Percentiles rank a stretch among this genome's conserved stretches.
These are phyloP conservation scores for Cyberlindnera suaveolens DNA, from an alignment of 805 yeast species.

Conservation along the genomic window DNA sequence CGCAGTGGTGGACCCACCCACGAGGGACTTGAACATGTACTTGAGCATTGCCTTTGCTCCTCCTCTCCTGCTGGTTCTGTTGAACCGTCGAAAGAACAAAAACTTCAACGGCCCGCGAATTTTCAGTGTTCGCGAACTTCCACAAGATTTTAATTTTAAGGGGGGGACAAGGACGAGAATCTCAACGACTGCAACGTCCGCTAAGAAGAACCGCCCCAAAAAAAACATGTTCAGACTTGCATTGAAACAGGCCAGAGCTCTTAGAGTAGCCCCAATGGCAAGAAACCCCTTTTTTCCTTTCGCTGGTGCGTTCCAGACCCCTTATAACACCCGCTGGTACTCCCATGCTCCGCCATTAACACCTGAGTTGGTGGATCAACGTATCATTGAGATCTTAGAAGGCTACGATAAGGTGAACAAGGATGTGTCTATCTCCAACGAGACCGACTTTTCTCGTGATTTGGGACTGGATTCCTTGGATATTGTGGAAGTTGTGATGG, in stretches of 20 bases:
- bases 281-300: neutral
- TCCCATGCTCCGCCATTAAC: constrained; percentile 57
- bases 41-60: constrained; percentile 10
- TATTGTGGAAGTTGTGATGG: constrained; percentile 67
- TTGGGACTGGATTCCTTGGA: constrained; percentile 68
- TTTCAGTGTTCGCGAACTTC: no score
- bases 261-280: neutral
- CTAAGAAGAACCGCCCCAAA: neutral
- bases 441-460: constrained; percentile 55
- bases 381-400: constrained; percentile 59
- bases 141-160: no score
- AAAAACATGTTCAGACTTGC: constrained; percentile 6
- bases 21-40: constrained; percentile 21
- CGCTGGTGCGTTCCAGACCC: neutral
- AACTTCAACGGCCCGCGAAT: no score
- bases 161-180: no score
- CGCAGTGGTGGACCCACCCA: constrained; percentile 13
- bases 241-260: neutral
- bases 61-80: no score
- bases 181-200: no score
- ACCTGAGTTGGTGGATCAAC: constrained; percentile 53
- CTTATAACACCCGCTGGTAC: constrained; percentile 29
- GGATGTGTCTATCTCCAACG: constrained; percentile 25
- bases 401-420: constrained; percentile 50
- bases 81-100: no score